A percentile compares a stretch with the other conserved stretches of the same genome.
Conservation (phyloP, 78 protist species). For the Speleostelium caveatum region DNA sequence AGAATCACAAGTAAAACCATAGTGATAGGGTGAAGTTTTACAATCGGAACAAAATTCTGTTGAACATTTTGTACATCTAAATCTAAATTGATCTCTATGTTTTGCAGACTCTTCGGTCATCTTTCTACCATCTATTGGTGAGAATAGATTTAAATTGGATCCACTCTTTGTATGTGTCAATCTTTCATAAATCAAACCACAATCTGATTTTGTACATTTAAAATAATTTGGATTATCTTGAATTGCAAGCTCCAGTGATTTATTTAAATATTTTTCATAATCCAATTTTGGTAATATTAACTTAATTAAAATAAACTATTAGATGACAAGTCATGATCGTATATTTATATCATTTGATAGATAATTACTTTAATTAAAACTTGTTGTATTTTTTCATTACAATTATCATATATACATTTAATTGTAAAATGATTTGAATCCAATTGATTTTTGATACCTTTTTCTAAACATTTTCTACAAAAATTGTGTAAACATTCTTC, state of each 20-base stretch:
- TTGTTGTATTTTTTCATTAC: constrained; percentile 17
- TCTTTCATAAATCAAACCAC: constrained; percentile 30
- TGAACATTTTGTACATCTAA: constrained; percentile 44
- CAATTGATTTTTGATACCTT: constrained; percentile 17
- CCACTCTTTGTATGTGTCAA: constrained; percentile 1
- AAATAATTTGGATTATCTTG: constrained; percentile 6
- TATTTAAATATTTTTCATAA: constrained; percentile 43
- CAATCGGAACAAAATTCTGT: constrained; percentile 64
- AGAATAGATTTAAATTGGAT: not conserved
- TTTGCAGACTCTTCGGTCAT: constrained; percentile 70
- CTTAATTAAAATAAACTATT: constrained; percentile 7
- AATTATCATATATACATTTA: not conserved
- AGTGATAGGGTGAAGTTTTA: constrained; percentile 41
- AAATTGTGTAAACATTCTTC: constrained; percentile 68
- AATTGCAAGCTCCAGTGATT: constrained; percentile 15
- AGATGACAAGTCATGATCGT: not conserved
- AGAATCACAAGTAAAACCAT: constrained; percentile 18
- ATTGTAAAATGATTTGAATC: not conserved
- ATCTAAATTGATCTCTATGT: constrained; percentile 62
- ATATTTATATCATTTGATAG: not conserved
- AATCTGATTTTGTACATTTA: constrained; percentile 16
- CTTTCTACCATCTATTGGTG: constrained; percentile 12
- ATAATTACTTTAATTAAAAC: constrained; percentile 1
- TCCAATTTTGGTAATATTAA: constrained; percentile 18
- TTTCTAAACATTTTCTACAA: constrained; percentile 21